Evolutionary conservation across 306 rosid species (phyloP), one percentile per base, ranked within the genome.

Genomic region (Arachis hypogaea): DNA sequence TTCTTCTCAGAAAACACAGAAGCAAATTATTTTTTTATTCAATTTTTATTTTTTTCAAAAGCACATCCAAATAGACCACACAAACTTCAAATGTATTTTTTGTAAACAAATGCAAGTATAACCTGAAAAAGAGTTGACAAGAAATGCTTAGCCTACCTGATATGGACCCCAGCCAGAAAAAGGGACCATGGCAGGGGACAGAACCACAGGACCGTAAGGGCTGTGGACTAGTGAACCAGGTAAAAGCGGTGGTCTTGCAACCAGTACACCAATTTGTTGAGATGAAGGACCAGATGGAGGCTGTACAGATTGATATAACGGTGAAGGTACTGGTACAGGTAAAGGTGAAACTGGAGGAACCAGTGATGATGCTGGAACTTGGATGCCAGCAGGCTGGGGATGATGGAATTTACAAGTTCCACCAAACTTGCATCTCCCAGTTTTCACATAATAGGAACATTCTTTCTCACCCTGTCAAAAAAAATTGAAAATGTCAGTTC

Each of bases 371-470:
- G 85, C 78, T 18, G 86, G 90, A 83, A 86, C 60, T 59, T 82
- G 99, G 51, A 76, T n/a, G 8, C 90, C 88, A 42, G 82, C 80
- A 7, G 91, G 88, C 74, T 81, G 96, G 8, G 99, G 97, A 62
- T 95, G 99, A 73, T 95, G 92, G 77, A 92, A 95, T 85, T 92
- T 95, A 85, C 99, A 95, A 18, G 93, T 86, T 49, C 89, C 61
- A 45, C 99, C 96, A 54, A 95, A 95, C 84, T 91, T 95, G 88
- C 99, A 95, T 76, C 84, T 93, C 49, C 98, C 93, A n/a, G 89
- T 95, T 86, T 95, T 92, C 83, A 85, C 86, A 82, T 90, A 95
- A 88, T 92, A 92, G 7, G 97, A 88, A 73, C 99, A 95, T 80
- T 94, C 99, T 74, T 88, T 92, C 71, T 94, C 97, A 84, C 96